These are phyloP conservation scores for Penicillium sumatraense DNA, from an alignment of 2,329 filamentous ascomycete genomes.

Conservation along the genomic window DNA sequence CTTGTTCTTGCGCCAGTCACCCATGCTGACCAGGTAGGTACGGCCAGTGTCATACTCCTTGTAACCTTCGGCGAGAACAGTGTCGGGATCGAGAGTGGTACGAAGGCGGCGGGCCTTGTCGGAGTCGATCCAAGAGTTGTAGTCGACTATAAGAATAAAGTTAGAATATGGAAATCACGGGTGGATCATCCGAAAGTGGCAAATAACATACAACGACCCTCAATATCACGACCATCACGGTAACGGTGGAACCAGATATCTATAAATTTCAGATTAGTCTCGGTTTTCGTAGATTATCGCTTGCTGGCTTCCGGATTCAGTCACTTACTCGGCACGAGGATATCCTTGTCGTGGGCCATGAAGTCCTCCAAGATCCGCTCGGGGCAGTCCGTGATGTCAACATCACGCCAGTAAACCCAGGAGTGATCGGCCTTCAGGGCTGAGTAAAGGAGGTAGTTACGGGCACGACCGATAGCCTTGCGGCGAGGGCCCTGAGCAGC, in stretches of 20 bases:
- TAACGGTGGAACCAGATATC: conserved; percentile 98
- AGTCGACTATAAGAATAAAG: conserved; percentile 71
- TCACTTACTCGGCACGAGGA: conserved; percentile 88
- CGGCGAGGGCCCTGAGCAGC: conserved; percentile 86
- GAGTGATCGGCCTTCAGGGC: conserved; percentile 92
- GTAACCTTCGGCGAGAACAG: conserved; percentile 92
- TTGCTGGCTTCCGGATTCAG: neutral
- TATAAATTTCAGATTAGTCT: conserved; percentile 45
- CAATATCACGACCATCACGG: conserved; percentile 78
- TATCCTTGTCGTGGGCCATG: conserved; percentile 87
- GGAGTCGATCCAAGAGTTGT: conserved; percentile 98
- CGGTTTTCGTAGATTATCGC: neutral
- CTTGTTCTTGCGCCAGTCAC: conserved; percentile 89
- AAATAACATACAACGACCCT: conserved; percentile 79
- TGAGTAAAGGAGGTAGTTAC: conserved; percentile 86
- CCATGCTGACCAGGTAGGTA: conserved; percentile 86
- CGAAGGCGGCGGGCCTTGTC: conserved; percentile 78
- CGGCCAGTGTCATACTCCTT: conserved; percentile 90
- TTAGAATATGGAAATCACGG: conserved; percentile 26
- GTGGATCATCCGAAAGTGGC: no score
- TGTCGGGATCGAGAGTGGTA: conserved; percentile 74
- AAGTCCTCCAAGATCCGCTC: conserved; percentile 91
- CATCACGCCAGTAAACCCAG: conserved; percentile 99
- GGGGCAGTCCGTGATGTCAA: conserved; percentile 92
- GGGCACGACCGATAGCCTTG: conserved; percentile 85